A percentile compares a stretch with the other conserved stretches of the same genome.
Evolutionary conservation across 352 stramenopile genomes (phyloP).

Genomic region (Globisporangium ultimum): DNA sequence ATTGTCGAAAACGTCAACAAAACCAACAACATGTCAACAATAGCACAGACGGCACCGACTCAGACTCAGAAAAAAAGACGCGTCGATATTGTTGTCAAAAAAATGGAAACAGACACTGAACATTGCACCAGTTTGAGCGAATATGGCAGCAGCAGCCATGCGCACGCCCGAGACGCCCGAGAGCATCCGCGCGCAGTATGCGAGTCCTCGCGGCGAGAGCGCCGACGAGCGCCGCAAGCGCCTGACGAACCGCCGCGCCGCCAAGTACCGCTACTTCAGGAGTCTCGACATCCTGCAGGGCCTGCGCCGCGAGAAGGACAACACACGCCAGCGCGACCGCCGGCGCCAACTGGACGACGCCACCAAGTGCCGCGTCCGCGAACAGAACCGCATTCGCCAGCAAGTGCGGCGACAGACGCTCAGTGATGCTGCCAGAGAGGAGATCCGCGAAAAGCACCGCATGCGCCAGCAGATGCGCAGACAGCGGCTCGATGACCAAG

Average conservation of each 20-base stretch:
- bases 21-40: background rate
- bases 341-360: slow-evolving; percentile 40
- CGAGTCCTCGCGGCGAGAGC: slow-evolving; percentile 34
- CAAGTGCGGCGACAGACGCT: slow-evolving; percentile 42
- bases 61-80: too few species aligned
- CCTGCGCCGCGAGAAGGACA: slow-evolving; percentile 42
- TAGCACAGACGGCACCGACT: background rate
- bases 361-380: slow-evolving; percentile 30
- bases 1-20: too few species aligned
- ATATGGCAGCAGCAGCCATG: too few species aligned
- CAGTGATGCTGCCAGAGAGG: slow-evolving; percentile 29
- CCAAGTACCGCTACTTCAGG: slow-evolving; percentile 65
- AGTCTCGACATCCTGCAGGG: slow-evolving; percentile 15
- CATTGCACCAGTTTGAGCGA: too few species aligned
- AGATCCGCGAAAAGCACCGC: slow-evolving; percentile 41
- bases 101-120: too few species aligned
- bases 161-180: slow-evolving; percentile 46
- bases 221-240: slow-evolving; percentile 44
- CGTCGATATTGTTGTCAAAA: too few species aligned
- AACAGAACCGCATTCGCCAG: slow-evolving; percentile 65
- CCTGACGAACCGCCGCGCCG: slow-evolving; percentile 52
- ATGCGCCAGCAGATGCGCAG: slow-evolving; percentile 39
- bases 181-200: slow-evolving; percentile 48
- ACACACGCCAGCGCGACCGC: slow-evolving; percentile 38
- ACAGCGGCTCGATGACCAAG: slow-evolving; percentile 35